Base-by-base conservation (phyloP, 1,284 basidiomycete species). In the Sporisorium iseilematis-ciliati region DNA sequence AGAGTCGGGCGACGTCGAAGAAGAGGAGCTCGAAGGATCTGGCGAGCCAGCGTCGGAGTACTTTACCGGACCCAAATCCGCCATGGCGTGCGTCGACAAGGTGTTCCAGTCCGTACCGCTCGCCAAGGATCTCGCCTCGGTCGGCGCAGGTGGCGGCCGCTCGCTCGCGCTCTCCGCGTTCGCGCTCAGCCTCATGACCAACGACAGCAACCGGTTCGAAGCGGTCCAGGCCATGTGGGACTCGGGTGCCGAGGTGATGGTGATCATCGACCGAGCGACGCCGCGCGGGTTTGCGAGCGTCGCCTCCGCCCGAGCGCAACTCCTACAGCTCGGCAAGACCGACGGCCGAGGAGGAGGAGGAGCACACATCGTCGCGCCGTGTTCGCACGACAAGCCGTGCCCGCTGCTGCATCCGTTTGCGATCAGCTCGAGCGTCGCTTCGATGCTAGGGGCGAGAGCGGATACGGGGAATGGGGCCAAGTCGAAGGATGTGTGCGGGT, bases 331-430 rank as follows among this genome's bases (percentile, higher is more conserved):
- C 72, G 93, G 92, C 35, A 61, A 58, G 14, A 25, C 53, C 16
- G 14, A 18, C 23, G 14, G 12, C 4, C 42, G 31, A 33, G 31
- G 31, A 33, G 35, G 35, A 5, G 4, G 8, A 1, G 60, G 57
- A 4, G 89, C 89, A 45, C 91, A 94, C 86, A 91, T 95, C 18
- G 87, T 95, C 2, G 75, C 67, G 4, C 86, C 95, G 89, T 99
- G 97, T 83, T 93, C 97, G 23, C 96, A 99, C 83, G 95, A 99
- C 83, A 88, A 88, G 16, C 88, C 88, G 25, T 99, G 97, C 83
- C 96, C 97, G 1, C 80, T 90, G 6, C 86, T 93, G 14, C 77
- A 82, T 57, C 71, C 80, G 12, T 81, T 78, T 33, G 20, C 58
- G 23, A 64, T 75, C 41, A 50, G 33, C 43, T 63, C 65, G 11